Evolutionary conservation across 2,329 filamentous ascomycete genomes (phyloP).

Genomic region (Colletotrichum eleusines): DNA sequence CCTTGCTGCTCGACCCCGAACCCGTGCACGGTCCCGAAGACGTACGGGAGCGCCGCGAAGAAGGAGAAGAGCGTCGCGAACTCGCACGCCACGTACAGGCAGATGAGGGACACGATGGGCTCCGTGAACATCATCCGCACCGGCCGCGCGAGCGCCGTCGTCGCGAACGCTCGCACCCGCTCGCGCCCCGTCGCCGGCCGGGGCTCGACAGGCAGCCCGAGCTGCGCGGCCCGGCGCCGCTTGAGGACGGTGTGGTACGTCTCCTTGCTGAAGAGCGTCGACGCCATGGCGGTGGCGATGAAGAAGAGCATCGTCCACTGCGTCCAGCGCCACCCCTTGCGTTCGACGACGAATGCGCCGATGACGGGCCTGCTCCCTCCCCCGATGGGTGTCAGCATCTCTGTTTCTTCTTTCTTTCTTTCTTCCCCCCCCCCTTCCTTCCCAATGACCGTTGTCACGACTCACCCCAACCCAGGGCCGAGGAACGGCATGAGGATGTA

Average conservation of each 20-base stretch:
- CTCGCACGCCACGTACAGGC: slow-evolving; percentile 62
- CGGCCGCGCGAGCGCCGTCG: slow-evolving; percentile 61
- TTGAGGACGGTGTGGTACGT: slow-evolving; percentile 68
- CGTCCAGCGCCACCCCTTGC: slow-evolving; percentile 66
- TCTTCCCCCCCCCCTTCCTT: too few species aligned
- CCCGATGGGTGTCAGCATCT: slow-evolving; percentile 30
- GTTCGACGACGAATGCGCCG: slow-evolving; percentile 60
- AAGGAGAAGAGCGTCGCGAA: slow-evolving; percentile 67
- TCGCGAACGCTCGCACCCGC: slow-evolving; percentile 49
- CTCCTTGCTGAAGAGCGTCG: slow-evolving; percentile 59
- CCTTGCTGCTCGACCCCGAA: slow-evolving; percentile 58
- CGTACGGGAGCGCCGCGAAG: slow-evolving; percentile 64
- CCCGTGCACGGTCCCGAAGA: slow-evolving; percentile 59
- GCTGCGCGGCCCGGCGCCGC: slow-evolving; percentile 53
- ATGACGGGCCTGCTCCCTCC: slow-evolving; percentile 55
- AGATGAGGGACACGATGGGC: slow-evolving; percentile 70
- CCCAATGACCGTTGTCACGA: neutral
- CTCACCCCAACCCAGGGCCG: slow-evolving; percentile 64
- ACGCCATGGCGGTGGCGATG: slow-evolving; percentile 51
- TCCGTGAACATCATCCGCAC: slow-evolving; percentile 71
- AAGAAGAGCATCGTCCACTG: slow-evolving; percentile 65
- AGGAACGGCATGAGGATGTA: slow-evolving; percentile 66
- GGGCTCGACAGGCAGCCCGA: slow-evolving; percentile 47
- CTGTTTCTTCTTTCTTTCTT: neutral
- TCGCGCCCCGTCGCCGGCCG: slow-evolving; percentile 45